Conservation (phyloP, 1,139 yeast genomes). For the Nakaseomyces nivariensis region DNA sequence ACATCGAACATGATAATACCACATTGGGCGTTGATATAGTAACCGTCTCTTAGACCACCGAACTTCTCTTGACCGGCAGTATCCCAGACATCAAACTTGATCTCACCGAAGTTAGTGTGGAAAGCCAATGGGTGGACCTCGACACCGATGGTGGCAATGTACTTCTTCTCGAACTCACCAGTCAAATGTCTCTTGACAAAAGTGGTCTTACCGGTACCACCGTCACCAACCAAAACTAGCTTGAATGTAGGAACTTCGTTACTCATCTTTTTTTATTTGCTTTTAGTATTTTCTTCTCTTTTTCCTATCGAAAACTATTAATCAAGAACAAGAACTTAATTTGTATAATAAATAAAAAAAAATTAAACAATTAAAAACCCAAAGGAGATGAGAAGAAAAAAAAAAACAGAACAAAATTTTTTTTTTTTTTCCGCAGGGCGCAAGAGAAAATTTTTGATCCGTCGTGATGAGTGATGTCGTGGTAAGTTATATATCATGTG, state of each 20-base stretch:
- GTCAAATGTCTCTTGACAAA: constrained; percentile 99
- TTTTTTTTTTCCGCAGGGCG: not conserved
- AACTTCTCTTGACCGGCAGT: constrained; percentile 99
- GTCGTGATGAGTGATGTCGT: not conserved
- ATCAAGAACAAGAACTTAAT: not conserved
- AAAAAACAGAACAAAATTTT: no score
- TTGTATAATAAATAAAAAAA: not conserved
- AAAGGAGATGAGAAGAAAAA: no score
- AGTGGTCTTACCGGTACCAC: constrained; percentile 99
- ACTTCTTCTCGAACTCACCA: constrained; percentile 98
- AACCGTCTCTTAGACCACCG: constrained; percentile 99
- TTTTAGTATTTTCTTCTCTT: not conserved
- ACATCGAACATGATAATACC: constrained; percentile 99
- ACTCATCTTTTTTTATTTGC: not conserved
- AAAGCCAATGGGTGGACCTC: constrained; percentile 98
- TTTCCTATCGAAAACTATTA: not conserved
- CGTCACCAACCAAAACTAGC: constrained; percentile 98
- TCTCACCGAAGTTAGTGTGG: constrained; percentile 98
- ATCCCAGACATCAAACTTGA: constrained; percentile 99
- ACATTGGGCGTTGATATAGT: constrained; percentile 98
- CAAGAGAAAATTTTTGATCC: not conserved
- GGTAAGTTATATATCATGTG: no score
- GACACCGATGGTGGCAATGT: constrained; percentile 98
- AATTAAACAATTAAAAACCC: not conserved
- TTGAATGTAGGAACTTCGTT: constrained; percentile 90